Conservation (phyloP, 768 basidiomycete genomes). For the Hortiboletus flavorubellus region DNA sequence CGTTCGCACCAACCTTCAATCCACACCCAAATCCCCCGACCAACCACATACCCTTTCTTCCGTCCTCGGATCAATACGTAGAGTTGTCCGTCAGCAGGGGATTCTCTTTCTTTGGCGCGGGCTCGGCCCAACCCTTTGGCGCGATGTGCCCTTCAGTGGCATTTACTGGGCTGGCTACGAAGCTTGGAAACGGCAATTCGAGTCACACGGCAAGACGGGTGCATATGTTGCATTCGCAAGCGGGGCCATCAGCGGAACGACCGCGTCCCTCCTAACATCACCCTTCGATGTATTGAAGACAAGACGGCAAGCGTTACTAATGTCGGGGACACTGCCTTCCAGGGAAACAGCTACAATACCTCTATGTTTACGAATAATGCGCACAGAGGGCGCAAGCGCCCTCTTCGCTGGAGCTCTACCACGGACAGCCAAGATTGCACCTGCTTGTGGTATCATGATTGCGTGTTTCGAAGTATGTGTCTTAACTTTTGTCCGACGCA, state of each 20-base stretch:
- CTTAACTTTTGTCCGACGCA: constrained; percentile 3
- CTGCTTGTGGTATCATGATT: constrained; percentile 99
- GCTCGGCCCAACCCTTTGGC: constrained; percentile 88
- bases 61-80: constrained; percentile 60
- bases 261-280: constrained; percentile 83
- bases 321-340: constrained; percentile 48
- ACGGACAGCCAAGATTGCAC: constrained; percentile 91
- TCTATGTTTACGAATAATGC: constrained; percentile 65
- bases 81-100: constrained; percentile 61
- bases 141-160: constrained; percentile 97
- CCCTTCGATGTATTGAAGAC: constrained; percentile 98
- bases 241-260: constrained; percentile 85
- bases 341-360: constrained; percentile 52
- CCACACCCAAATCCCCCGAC: constrained; percentile 67
- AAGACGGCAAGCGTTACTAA: constrained; percentile 78
- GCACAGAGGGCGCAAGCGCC: constrained; percentile 73
- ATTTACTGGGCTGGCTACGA: constrained; percentile 98
- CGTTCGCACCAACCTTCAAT: constrained; percentile 89
- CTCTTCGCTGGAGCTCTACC: constrained; percentile 85
- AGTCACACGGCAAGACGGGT: constrained; percentile 51
- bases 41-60: constrained; percentile 77
- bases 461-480: constrained; percentile 81
- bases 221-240: constrained; percentile 78
- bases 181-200: constrained; percentile 63
- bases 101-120: constrained; percentile 82